Evolutionary conservation across 2,329 filamentous ascomycete genomes (phyloP).

Genomic region (Aphanocladium album): DNA sequence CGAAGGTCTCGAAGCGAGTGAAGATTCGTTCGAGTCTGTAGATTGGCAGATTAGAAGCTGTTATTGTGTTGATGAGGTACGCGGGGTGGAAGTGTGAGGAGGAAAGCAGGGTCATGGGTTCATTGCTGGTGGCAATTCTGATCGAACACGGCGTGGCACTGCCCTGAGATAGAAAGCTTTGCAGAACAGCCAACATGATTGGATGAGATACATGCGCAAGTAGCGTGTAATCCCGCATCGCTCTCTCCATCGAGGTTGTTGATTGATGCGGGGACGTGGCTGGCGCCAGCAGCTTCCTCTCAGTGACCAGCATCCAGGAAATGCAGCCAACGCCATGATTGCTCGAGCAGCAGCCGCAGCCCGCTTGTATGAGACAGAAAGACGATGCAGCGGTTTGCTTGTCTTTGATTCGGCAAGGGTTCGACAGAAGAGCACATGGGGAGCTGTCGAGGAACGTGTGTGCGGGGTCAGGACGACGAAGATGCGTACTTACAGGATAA

Average conservation of each 20-base stretch:
- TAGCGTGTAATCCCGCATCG: slow-evolving; percentile 7
- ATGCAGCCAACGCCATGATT: not conserved
- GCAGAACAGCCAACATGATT: not conserved
- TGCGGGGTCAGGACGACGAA: slow-evolving; percentile 1
- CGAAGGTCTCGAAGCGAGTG: not conserved
- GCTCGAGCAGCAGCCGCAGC: not conserved
- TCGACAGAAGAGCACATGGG: not conserved
- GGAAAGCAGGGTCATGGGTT: not conserved
- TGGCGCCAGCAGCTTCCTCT: not conserved
- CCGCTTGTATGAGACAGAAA: not conserved
- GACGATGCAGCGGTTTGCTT: not conserved
- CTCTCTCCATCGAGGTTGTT: not conserved
- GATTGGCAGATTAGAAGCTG: not conserved
- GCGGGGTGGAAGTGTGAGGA: not conserved
- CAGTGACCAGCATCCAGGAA: not conserved
- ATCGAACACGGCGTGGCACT: not conserved
- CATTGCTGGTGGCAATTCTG: not conserved
- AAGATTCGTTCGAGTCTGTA: not conserved
- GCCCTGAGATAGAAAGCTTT: not conserved
- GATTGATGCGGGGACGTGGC: not conserved
- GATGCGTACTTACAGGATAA: slow-evolving; percentile 5
- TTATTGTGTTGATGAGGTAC: not conserved
- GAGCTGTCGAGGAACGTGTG: not conserved
- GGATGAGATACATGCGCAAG: not conserved
- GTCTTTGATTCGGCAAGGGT: not conserved